Conservation (phyloP, 2,329 filamentous ascomycete genomes). For the Phaeoacremonium minimum region DNA sequence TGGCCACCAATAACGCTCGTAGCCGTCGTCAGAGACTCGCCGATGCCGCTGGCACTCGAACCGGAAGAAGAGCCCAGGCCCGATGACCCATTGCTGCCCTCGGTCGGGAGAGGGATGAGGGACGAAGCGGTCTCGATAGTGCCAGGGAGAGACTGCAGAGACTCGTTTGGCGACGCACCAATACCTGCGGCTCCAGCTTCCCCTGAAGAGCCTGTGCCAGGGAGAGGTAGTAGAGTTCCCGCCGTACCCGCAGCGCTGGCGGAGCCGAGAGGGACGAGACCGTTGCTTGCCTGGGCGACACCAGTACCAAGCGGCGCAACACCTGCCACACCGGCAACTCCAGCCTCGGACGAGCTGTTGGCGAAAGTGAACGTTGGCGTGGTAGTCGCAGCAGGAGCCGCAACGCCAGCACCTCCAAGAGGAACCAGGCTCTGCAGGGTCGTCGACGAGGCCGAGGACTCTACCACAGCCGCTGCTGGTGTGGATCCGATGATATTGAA, state of each 20-base stretch:
- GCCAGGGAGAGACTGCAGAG: constrained; percentile 5
- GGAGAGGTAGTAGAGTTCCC: not conserved
- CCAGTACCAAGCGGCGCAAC: not conserved
- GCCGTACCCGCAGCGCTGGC: not conserved
- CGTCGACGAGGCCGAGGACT: not conserved
- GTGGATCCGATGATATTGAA: not conserved
- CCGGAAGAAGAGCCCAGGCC: no score
- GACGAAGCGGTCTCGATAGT: constrained; percentile 1
- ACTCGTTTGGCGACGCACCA: not conserved
- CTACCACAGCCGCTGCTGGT: not conserved
- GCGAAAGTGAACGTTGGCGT: not conserved
- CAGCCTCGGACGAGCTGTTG: not conserved
- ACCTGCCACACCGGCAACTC: not conserved
- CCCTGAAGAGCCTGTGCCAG: not conserved
- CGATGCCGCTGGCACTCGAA: no score
- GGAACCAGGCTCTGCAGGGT: constrained; percentile 4
- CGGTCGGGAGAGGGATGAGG: constrained; percentile 3
- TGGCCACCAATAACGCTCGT: no score
- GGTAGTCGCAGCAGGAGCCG: not conserved
- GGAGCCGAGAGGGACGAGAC: not conserved
- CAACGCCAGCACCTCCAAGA: not conserved
- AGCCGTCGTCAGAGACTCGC: no score
- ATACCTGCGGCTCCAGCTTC: not conserved
- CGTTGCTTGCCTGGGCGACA: not conserved
- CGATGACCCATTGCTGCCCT: not conserved